A percentile compares a stretch with the other conserved stretches of the same genome.
These are phyloP conservation scores for Kwoniella dendrophila DNA, from an alignment of 768 basidiomycete genomes.

Conservation along the genomic window DNA sequence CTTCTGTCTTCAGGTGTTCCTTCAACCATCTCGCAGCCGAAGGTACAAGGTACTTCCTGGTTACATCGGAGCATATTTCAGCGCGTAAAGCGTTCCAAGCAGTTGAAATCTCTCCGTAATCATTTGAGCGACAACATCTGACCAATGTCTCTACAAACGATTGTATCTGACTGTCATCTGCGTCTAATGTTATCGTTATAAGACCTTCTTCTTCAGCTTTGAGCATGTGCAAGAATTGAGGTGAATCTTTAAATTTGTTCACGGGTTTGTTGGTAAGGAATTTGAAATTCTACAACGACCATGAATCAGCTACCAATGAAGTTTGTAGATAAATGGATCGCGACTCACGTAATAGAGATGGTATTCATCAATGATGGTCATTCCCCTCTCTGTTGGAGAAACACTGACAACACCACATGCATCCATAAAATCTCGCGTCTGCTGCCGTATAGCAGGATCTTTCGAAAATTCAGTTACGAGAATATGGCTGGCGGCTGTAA, in stretches of 20 bases:
- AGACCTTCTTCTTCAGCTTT: slow-evolving; percentile 86
- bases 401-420: slow-evolving; percentile 75
- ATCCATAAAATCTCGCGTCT: slow-evolving; percentile 74
- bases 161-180: slow-evolving; percentile 65
- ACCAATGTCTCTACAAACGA: slow-evolving; percentile 73
- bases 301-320: slow-evolving; percentile 17
- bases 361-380: slow-evolving; percentile 59
- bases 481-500: slow-evolving; percentile 63
- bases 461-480: slow-evolving; percentile 87
- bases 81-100: slow-evolving; percentile 89
- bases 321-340: neutral
- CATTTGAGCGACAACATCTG: slow-evolving; percentile 82
- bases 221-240: slow-evolving; percentile 88
- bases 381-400: slow-evolving; percentile 82
- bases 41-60: slow-evolving; percentile 81
- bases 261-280: slow-evolving; percentile 82
- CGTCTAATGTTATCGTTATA: slow-evolving; percentile 70
- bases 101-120: slow-evolving; percentile 76
- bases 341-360: slow-evolving; percentile 60
- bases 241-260: slow-evolving; percentile 66
- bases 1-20: slow-evolving; percentile 85
- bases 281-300: slow-evolving; percentile 78
- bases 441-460: slow-evolving; percentile 81
- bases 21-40: slow-evolving; percentile 82
- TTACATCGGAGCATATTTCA: slow-evolving; percentile 73